Evolutionary conservation across 1,284 basidiomycete species (phyloP).

Genomic region (Irpex rosettiformis): DNA sequence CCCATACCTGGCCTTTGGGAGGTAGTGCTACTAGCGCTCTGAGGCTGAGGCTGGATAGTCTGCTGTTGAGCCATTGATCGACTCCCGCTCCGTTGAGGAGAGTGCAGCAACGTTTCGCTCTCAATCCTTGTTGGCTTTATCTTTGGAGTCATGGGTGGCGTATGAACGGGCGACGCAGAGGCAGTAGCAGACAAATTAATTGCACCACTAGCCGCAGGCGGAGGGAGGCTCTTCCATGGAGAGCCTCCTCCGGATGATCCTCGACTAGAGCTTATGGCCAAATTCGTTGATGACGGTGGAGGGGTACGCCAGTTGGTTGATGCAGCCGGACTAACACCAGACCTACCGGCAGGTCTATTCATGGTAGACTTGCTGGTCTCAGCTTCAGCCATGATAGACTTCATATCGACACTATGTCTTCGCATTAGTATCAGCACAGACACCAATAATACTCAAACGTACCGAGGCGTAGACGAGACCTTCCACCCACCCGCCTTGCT

Average conservation of each 20-base stretch:
- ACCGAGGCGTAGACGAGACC: constrained; percentile 37
- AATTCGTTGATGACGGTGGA: neutral
- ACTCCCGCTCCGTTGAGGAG: neutral
- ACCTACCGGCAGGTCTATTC: constrained; percentile 6
- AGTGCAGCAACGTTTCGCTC: neutral
- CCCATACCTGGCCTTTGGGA: constrained; percentile 40
- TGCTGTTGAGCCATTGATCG: too few relatives aligned
- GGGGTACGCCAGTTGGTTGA: constrained; percentile 15
- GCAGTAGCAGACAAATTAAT: neutral
- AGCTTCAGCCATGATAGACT: constrained; percentile 82
- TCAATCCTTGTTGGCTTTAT: constrained; percentile 3
- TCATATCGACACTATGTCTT: constrained; percentile 68
- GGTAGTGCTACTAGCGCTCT: constrained; percentile 15
- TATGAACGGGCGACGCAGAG: neutral
- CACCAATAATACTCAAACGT: constrained; percentile 22
- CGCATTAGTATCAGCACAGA: neutral
- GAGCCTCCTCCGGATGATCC: constrained; percentile 4
- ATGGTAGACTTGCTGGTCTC: constrained; percentile 31
- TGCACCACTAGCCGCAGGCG: neutral
- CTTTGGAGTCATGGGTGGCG: constrained; percentile 10
- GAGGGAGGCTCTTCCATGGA: constrained; percentile 10
- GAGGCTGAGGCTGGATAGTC: neutral
- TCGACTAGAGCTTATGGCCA: constrained; percentile 1
- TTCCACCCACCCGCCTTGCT: constrained; percentile 32
- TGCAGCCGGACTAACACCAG: neutral